Base-by-base conservation (phyloP, 2,329 filamentous ascomycete species). In the Penicillium paneum region DNA sequence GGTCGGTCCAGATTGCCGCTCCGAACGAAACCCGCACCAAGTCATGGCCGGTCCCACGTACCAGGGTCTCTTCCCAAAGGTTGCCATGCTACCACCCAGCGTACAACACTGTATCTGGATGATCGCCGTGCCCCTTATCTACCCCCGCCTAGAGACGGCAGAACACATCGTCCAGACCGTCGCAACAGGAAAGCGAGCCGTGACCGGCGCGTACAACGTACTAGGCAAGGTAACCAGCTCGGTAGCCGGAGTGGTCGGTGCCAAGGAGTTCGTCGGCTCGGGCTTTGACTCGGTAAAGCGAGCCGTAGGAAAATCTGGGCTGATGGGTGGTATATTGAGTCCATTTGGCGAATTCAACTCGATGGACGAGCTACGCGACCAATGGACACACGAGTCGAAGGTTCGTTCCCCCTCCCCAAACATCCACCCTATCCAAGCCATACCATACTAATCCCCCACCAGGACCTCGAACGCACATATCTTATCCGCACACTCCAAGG, bases 21-120 rank as follows among this genome's bases (percentile, higher is more conserved):
- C 92, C 5, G 94, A 99, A 74, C 81, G 94, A 48, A 96, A 89
- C 49, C 90, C 91, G 57, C 86, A 87, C 57, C 91, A 96, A 66
- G 94, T 99, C 51, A 88, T 99, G 82, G 93, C 93, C 5, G 94
- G 94, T 0, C 91, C 92, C 41, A 97, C 94, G 1, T 99, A 99
- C 70, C 94, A 99, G 73, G 94, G 94, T 34, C 83, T 99, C 24
- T 97, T 99, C 75, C 94, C 94, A 41, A 97, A 97, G 73, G 85
- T 99, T 31, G 93, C 91, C 1, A 88, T 89, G 65, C 78, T 99
- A 3, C 94, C 94, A 0, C 89, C 91, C 0, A 94, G 89, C 64
- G 91, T 99, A 10, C 94, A 99, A 74, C 94, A 99, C 72, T 97
- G 93, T 67, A 85, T 99, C 54, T 94, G 92, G 89, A 95, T 97